Conservation (phyloP, 768 basidiomycete genomes). For the Lentinula aciculospora region DNA sequence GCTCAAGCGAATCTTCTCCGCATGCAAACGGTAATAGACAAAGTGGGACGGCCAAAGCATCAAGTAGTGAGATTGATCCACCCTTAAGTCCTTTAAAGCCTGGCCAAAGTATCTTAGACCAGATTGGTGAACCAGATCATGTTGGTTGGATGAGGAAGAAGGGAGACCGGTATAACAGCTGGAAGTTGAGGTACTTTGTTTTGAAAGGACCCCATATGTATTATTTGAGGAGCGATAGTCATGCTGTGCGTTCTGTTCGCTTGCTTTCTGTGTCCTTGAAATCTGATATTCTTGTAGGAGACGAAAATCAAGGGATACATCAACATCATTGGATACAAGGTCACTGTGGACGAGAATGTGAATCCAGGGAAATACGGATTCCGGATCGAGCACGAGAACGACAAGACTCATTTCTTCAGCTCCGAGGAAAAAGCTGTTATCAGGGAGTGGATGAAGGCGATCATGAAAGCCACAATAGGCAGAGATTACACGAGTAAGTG, state of each 20-base stretch:
- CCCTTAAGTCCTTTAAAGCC: conserved; percentile 36
- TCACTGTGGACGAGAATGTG: conserved; percentile 87
- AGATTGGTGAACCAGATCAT: conserved; percentile 89
- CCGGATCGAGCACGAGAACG: conserved; percentile 84
- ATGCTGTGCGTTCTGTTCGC: conserved; percentile 34
- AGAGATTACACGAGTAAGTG: conserved; percentile 85
- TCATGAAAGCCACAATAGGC: conserved; percentile 98
- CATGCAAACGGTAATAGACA: not conserved
- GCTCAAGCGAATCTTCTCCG: not conserved
- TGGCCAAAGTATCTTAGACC: conserved; percentile 54
- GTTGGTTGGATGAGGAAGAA: conserved; percentile 95
- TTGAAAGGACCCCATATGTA: conserved; percentile 92
- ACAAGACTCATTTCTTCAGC: conserved; percentile 88
- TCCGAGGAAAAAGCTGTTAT: conserved; percentile 80
- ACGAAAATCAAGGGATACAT: conserved; percentile 96
- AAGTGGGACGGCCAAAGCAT: not conserved
- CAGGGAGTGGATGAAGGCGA: conserved; percentile 99
- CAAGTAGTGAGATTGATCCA: conserved; percentile 4
- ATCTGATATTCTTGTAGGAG: conserved; percentile 48
- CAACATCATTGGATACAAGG: conserved; percentile 86
- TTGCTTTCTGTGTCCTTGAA: not conserved
- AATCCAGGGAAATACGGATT: conserved; percentile 94
- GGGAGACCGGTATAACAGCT: conserved; percentile 86
- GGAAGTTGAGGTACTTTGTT: conserved; percentile 90
- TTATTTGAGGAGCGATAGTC: conserved; percentile 72